Base-by-base conservation (phyloP, 163 green algal species). In the Chlorella variabilis region DNA sequence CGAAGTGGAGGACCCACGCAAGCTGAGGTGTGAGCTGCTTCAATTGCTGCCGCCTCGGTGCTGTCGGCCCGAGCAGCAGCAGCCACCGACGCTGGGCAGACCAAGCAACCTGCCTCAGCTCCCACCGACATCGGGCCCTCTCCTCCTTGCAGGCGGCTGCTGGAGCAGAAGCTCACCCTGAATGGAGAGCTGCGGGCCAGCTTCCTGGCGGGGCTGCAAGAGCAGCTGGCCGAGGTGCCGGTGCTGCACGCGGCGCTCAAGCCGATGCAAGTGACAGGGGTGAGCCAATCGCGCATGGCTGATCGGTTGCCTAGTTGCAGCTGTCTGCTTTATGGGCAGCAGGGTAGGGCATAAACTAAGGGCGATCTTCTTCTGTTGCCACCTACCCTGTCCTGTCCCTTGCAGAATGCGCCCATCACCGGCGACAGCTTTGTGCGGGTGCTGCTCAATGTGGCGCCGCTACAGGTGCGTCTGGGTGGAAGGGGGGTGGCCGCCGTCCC, bases 351-450 rank as follows among this genome's bases (percentile, higher is more conserved):
- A n/a, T n/a, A n/a, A n/a, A n/a, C n/a, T n/a, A n/a, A n/a, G 45
- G 45, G 11, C 45, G 45, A 54, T 54, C 11, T 15, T 54, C 45
- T 54, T 54, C 45, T 54, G 45, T 15, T 54, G 45, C 45, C 45
- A 23, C 11, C 45, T 54, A 15, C 45, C 45, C 45, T 23, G 51
- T 25, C 51, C 51, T n/a, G 15, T 15, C 51, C 0, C 63, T 2
- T 45, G 71, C 77, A 83, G 77, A 49, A 34, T 9, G 71, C 36
- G 4, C 62, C 77, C 17, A 31, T 67, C 49, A 71, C 76, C 7
- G 82, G 82, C 18, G 76, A 87, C 79, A 87, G 82, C 78, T 80
- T 87, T 48, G 34, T 81, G 20, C 78, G 82, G n/a, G 54, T 83
- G 42, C 75, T 87, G 59, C 75, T 87, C 8, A 83, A 81, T 11